Percentiles rank a stretch among this genome's conserved stretches.
These are phyloP conservation scores for Cyberlindnera nakhonratchasimensis DNA, from an alignment of 805 yeast genomes.

Conservation along the genomic window DNA sequence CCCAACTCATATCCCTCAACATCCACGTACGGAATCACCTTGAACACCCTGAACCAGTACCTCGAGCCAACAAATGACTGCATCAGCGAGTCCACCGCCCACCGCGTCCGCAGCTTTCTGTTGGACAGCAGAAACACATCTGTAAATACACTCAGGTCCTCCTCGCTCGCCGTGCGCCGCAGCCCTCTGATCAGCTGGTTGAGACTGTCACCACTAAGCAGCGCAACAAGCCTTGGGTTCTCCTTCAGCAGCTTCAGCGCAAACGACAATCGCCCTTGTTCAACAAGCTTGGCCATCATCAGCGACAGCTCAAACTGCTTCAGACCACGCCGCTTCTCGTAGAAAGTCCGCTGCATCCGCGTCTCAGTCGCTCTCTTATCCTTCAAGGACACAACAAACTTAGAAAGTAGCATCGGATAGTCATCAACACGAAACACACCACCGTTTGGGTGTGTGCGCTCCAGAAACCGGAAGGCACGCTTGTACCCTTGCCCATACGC, in stretches of 20 bases:
- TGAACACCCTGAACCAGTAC: constrained; percentile 19
- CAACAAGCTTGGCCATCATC: constrained; percentile 10
- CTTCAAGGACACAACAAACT: constrained; percentile 9
- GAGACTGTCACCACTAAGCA: constrained; percentile 13
- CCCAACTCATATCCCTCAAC: neutral
- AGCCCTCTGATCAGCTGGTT: constrained; percentile 12
- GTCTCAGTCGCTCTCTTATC: constrained; percentile 5
- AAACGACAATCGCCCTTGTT: constrained; percentile 2
- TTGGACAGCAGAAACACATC: constrained; percentile 2
- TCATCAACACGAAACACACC: constrained; percentile 11
- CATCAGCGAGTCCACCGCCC: constrained; percentile 5
- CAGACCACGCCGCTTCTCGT: constrained; percentile 3
- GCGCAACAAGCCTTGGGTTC: neutral
- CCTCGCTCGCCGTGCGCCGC: neutral
- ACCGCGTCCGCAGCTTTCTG: neutral
- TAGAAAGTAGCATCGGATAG: constrained; percentile 17
- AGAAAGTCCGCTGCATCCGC: constrained; percentile 4
- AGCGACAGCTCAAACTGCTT: constrained; percentile 19
- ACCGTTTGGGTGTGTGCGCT: constrained; percentile 1
- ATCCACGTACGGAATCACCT: constrained; percentile 1
- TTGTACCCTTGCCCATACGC: constrained; percentile 12
- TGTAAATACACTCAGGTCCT: constrained; percentile 1
- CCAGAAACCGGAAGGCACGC: constrained; percentile 10
- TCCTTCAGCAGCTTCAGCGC: constrained; percentile 7
- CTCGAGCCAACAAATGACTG: constrained; percentile 6